A percentile compares a stretch with the other conserved stretches of the same genome.
Evolutionary conservation across 2,329 filamentous ascomycete genomes (phyloP).

Genomic region (Trichophyton schoenleinii): DNA sequence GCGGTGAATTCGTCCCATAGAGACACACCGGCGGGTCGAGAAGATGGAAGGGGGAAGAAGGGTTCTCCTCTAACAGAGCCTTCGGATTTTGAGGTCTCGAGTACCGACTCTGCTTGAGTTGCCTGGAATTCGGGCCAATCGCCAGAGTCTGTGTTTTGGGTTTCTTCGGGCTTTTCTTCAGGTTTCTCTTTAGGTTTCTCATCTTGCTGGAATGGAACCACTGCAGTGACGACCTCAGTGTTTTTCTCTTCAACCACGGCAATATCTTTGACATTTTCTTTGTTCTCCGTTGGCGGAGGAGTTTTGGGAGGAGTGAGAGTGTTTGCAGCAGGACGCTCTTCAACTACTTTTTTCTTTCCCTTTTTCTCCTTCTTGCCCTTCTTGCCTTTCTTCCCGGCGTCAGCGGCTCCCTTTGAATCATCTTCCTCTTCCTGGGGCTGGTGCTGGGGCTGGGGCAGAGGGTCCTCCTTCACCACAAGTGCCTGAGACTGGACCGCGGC

Average conservation of each 20-base stretch:
- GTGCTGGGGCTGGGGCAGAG: conserved; percentile 1
- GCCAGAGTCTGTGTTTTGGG: not conserved
- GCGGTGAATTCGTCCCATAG: conserved; percentile 29
- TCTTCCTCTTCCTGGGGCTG: conserved; percentile 7
- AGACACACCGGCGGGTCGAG: conserved; percentile 22
- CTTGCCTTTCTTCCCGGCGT: conserved; percentile 20
- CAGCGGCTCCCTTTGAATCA: conserved; percentile 15
- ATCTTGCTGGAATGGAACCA: conserved; percentile 7
- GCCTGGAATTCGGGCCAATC: conserved; percentile 12
- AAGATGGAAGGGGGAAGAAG: conserved; percentile 18
- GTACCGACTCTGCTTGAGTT: conserved; percentile 2
- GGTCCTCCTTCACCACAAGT: conserved; percentile 2
- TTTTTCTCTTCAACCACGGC: not conserved
- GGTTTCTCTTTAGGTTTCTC: not conserved
- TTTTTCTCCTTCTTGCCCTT: conserved; percentile 21
- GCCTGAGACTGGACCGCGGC: not conserved
- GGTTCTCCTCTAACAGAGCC: conserved; percentile 15
- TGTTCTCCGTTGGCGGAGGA: conserved; percentile 20
- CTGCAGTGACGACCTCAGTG: conserved; percentile 7
- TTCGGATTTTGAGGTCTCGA: conserved; percentile 3
- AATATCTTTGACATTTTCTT: conserved; percentile 8
- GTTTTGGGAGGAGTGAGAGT: conserved; percentile 29
- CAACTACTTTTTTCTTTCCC: conserved; percentile 13
- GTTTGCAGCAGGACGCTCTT: conserved; percentile 17
- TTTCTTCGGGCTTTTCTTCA: not conserved